Evolutionary conservation across 306 rosid species (phyloP), one percentile per base, ranked within the genome.

Genomic region (Quercus bicolor): DNA sequence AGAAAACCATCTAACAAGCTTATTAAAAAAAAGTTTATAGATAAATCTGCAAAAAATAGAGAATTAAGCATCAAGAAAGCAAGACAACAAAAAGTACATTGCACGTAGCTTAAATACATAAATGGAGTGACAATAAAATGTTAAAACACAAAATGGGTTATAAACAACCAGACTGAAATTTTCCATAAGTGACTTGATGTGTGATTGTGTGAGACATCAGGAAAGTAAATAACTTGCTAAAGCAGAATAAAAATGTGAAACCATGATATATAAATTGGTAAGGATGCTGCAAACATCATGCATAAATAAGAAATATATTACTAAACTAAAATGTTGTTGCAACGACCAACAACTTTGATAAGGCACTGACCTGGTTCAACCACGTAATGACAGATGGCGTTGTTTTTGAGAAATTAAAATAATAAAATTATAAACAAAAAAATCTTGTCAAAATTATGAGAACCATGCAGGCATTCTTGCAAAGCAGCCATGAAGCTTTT

Each of bases 291-390:
- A 78, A 69, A 76, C 53, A 16, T 43, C 19, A 68, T 24, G 59
- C 59, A 54, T 74, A n/a, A 57, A 75, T 55, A 79, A 19, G 40
- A 54, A 37, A 37, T 19, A 23, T 54, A 60, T 69, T 62, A 23
- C 43, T 62, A 77, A 65, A 53, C 40, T 52, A 51, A 57, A 65
- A 56, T 21, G 54, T 51, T 65, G 68, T 62, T 21, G 43, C 10
- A 69, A 20, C 13, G 5, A 23, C 7, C 8, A 23, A 51, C 2
- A 33, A 48, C 16, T n/a, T n/a, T n/a, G n/a, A n/a, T n/a, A n/a
- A n/a, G n/a, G 78, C 66, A 75, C 60, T 45, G 81, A 73, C 55
- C 11, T 51, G 75, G 61, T 64, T 55, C 71, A 52, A 54, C 51
- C 19, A 77, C 54, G 70, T 62, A n/a, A n/a, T n/a, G n/a, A n/a